A percentile compares a stretch with the other conserved stretches of the same genome.
Evolutionary conservation across 208 protist species (phyloP).

Genomic region (Leishmania mexicana): DNA sequence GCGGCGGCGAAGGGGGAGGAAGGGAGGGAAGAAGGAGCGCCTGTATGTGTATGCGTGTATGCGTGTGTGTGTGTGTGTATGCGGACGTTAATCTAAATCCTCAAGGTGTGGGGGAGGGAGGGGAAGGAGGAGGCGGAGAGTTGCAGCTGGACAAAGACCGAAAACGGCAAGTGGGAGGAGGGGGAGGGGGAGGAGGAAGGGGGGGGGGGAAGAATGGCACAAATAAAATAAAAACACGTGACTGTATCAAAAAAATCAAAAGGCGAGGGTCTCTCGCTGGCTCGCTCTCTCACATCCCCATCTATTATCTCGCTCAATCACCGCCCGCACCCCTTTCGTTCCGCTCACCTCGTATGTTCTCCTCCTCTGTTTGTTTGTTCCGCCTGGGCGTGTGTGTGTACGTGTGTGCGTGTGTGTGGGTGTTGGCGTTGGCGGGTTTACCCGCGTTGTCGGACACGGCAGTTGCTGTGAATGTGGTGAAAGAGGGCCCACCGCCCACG

Average conservation of each 20-base stretch:
- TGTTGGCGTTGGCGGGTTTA: neutral
- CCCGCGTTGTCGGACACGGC: neutral
- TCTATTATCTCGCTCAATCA: neutral
- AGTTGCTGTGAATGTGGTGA: neutral
- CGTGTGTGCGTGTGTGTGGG: no score
- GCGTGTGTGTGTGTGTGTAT: neutral
- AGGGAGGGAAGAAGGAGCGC: neutral
- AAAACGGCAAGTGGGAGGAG: no score
- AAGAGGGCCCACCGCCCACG: neutral
- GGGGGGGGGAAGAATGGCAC: neutral
- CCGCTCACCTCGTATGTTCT: neutral
- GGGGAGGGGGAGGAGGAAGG: neutral
- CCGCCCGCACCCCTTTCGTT: neutral
- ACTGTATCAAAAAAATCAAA: neutral
- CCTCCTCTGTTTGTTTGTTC: neutral
- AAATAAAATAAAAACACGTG: neutral
- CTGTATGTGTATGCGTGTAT: constrained; percentile 5
- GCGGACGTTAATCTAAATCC: neutral
- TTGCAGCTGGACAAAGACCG: neutral
- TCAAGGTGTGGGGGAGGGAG: neutral
- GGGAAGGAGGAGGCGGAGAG: no score
- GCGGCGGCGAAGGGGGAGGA: no score
- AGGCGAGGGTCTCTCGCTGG: neutral
- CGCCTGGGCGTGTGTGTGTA: neutral
- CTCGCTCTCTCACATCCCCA: neutral